A percentile compares a stretch with the other conserved stretches of the same genome.
Evolutionary conservation across 768 basidiomycete genomes (phyloP).

Genomic region (Russula earlei): DNA sequence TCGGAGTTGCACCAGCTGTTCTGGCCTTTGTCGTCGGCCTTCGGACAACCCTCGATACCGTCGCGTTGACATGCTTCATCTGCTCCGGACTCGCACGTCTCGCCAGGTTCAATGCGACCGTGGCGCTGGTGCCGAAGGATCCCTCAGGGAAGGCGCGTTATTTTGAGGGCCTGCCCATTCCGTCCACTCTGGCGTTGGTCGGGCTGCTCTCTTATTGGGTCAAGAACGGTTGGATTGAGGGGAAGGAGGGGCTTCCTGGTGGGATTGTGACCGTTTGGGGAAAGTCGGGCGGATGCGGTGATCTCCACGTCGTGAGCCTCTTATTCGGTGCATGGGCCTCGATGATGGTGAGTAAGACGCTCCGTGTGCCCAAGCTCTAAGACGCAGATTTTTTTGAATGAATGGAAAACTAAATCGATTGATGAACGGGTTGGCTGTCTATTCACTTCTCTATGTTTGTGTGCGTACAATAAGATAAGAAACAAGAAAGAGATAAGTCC

Average conservation of each 20-base stretch:
- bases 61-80: slow-evolving; percentile 81
- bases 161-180: slow-evolving; percentile 97
- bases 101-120: slow-evolving; percentile 97
- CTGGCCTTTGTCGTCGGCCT: slow-evolving; percentile 87
- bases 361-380: slow-evolving; percentile 74
- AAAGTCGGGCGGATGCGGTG: slow-evolving; percentile 59
- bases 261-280: slow-evolving; percentile 74
- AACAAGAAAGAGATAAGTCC: too few relatives aligned
- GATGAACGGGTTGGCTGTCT: neutral
- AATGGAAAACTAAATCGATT: neutral
- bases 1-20: slow-evolving; percentile 94
- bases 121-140: slow-evolving; percentile 88
- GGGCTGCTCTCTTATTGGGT: slow-evolving; percentile 73
- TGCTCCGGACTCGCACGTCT: slow-evolving; percentile 95
- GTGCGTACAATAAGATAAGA: too few relatives aligned
- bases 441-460: neutral
- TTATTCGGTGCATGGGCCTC: slow-evolving; percentile 86
- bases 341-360: slow-evolving; percentile 96
- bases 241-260: slow-evolving; percentile 62
- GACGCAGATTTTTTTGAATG: neutral
- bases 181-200: slow-evolving; percentile 78
- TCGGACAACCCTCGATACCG: slow-evolving; percentile 83
- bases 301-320: slow-evolving; percentile 71
- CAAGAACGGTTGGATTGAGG: slow-evolving; percentile 76
- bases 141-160: slow-evolving; percentile 79